These are phyloP conservation scores for Glutinoglossum americanum DNA, from an alignment of 495 filamentous ascomycete genomes.

Conservation along the genomic window DNA sequence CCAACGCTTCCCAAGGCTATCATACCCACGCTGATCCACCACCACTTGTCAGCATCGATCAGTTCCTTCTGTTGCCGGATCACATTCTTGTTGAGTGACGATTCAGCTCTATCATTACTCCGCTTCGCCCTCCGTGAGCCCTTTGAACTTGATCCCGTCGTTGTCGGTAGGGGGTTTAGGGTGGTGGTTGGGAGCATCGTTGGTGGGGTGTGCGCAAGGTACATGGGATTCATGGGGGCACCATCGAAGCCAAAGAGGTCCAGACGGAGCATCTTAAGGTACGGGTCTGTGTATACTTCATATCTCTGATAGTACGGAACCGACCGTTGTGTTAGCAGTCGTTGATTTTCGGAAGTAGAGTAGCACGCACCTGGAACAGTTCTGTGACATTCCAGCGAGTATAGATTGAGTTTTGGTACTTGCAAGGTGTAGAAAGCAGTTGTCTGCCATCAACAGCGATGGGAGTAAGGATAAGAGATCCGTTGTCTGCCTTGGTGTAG, in stretches of 20 bases:
- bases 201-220: constrained; percentile 43
- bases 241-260: constrained; percentile 46
- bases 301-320: constrained; percentile 28
- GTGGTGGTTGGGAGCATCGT: constrained; percentile 56
- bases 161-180: constrained; percentile 31
- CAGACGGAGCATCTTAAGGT: constrained; percentile 39
- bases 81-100: constrained; percentile 24
- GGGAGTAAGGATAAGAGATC: constrained; percentile 37
- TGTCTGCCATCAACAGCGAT: constrained; percentile 52
- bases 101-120: constrained; percentile 11
- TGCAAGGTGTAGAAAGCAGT: constrained; percentile 46
- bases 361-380: constrained; percentile 32
- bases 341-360: neutral
- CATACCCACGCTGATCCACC: constrained; percentile 50
- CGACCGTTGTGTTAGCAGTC: neutral
- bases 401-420: constrained; percentile 28
- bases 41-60: constrained; percentile 35
- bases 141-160: constrained; percentile 17
- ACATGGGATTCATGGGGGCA: constrained; percentile 50
- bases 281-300: constrained; percentile 36
- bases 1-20: constrained; percentile 37
- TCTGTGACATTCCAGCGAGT: constrained; percentile 51
- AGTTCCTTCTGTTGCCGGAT: constrained; percentile 23
- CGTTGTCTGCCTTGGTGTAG: constrained; percentile 31
- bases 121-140: constrained; percentile 18